Conservation (phyloP, 1,284 basidiomycete genomes). For the Sporisorium scitamineum region DNA sequence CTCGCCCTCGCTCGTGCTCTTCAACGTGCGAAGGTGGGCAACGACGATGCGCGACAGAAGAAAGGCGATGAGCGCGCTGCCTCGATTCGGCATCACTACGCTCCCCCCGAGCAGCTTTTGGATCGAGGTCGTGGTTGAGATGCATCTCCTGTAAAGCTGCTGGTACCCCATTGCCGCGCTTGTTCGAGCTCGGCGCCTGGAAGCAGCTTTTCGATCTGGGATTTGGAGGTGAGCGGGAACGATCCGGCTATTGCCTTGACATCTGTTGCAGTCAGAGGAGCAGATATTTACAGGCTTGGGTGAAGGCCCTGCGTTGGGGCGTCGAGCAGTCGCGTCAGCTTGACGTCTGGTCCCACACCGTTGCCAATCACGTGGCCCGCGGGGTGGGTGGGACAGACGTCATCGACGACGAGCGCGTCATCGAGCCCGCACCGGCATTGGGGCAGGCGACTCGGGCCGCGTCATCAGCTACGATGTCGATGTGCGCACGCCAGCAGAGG, state of each 20-base stretch:
- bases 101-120: conserved; percentile 52
- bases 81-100: conserved; percentile 43
- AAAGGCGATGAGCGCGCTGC: conserved; percentile 46
- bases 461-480: conserved; percentile 56
- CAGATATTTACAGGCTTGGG: conserved; percentile 7
- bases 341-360: conserved; percentile 38
- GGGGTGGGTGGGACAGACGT: conserved; percentile 51
- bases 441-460: conserved; percentile 56
- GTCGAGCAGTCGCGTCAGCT: conserved; percentile 70
- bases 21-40: not conserved
- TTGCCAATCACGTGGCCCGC: conserved; percentile 25
- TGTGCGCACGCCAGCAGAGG: conserved; percentile 40
- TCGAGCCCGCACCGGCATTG: conserved; percentile 18
- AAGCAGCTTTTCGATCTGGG: conserved; percentile 37
- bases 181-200: conserved; percentile 27
- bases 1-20: conserved; percentile 17
- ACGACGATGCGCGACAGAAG: conserved; percentile 41
- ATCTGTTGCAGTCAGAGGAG: conserved; percentile 21
- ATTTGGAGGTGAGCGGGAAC: conserved; percentile 38
- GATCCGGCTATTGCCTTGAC: conserved; percentile 13
- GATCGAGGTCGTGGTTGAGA: conserved; percentile 59
- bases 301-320: not conserved
- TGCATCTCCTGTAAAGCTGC: conserved; percentile 60
- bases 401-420: conserved; percentile 60
- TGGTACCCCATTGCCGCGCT: conserved; percentile 23